These are phyloP conservation scores for Exophiala calicioides DNA, from an alignment of 2,329 filamentous ascomycete species.

Conservation along the genomic window DNA sequence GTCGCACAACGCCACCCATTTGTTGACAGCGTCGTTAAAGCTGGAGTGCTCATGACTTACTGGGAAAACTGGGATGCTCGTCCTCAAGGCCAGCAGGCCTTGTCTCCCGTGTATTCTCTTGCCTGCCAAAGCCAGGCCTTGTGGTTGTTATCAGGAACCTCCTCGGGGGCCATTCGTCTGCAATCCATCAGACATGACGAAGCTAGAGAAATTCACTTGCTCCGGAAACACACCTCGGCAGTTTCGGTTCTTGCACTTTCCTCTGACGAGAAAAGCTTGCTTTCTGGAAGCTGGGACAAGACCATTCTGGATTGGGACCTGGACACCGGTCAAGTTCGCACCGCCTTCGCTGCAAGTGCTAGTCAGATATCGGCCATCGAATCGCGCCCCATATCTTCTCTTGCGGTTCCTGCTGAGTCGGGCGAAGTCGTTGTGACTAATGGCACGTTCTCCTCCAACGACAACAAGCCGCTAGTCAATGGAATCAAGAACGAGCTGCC, in stretches of 20 bases:
- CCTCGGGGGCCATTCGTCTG: slow-evolving; percentile 88
- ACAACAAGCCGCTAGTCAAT: slow-evolving; percentile 61
- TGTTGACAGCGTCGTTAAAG: slow-evolving; percentile 95
- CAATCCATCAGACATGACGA: slow-evolving; percentile 94
- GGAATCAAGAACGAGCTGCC: slow-evolving; percentile 47
- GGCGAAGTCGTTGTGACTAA: slow-evolving; percentile 57
- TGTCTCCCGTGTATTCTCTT: slow-evolving; percentile 87
- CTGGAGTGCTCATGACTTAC: slow-evolving; percentile 90
- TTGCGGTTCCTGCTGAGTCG: slow-evolving; percentile 74
- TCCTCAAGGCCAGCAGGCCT: slow-evolving; percentile 17
- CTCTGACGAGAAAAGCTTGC: slow-evolving; percentile 79
- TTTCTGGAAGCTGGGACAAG: slow-evolving; percentile 98
- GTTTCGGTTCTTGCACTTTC: slow-evolving; percentile 83
- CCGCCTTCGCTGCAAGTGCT: slow-evolving; percentile 74
- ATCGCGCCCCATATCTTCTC: slow-evolving; percentile 72
- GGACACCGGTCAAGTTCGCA: slow-evolving; percentile 75
- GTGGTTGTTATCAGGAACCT: slow-evolving; percentile 87
- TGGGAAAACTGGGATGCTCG: slow-evolving; percentile 94
- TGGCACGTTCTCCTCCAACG: slow-evolving; percentile 76
- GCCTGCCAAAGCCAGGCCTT: slow-evolving; percentile 86
- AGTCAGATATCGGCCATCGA: slow-evolving; percentile 88
- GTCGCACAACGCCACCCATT: slow-evolving; percentile 96
- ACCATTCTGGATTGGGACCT: slow-evolving; percentile 92
- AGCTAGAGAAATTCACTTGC: slow-evolving; percentile 79
- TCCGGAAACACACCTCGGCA: slow-evolving; percentile 84